Evolutionary conservation across 2,329 filamentous ascomycete genomes (phyloP).

Genomic region (Aspergillus proliferans): DNA sequence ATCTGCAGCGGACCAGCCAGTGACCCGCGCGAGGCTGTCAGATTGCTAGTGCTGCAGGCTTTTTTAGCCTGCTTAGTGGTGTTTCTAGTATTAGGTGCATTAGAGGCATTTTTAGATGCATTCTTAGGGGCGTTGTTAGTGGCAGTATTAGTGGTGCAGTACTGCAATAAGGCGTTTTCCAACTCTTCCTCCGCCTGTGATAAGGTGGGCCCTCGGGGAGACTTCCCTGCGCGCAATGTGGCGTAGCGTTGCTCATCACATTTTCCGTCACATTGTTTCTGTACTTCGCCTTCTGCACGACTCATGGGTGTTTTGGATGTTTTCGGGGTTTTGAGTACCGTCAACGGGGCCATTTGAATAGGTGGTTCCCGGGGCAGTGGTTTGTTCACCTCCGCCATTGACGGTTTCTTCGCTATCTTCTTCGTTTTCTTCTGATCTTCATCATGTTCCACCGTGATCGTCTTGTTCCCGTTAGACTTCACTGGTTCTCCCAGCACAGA

Average conservation of each 20-base stretch:
- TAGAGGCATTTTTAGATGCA: too few relatives aligned
- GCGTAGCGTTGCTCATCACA: neutral
- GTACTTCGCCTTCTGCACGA: too few relatives aligned
- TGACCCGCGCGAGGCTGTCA: slow-evolving; percentile 9
- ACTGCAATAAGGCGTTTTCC: slow-evolving; percentile 9
- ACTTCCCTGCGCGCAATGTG: too few relatives aligned
- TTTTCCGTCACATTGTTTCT: too few relatives aligned
- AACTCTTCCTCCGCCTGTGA: slow-evolving; percentile 33
- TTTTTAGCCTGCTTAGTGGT: too few relatives aligned
- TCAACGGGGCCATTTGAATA: slow-evolving; percentile 23
- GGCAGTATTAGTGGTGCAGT: slow-evolving; percentile 1
- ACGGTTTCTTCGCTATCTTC: slow-evolving; percentile 7
- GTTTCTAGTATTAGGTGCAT: too few relatives aligned
- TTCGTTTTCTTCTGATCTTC: slow-evolving; percentile 6
- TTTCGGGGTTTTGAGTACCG: slow-evolving; percentile 11
- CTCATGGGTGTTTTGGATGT: neutral
- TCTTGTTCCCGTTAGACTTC: slow-evolving; percentile 10
- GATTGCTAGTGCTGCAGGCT: too few relatives aligned
- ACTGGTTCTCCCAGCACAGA: slow-evolving; percentile 3
- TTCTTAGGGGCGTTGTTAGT: too few relatives aligned
- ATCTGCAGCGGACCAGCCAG: slow-evolving; percentile 26
- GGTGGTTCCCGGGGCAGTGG: slow-evolving; percentile 35
- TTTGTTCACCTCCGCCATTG: slow-evolving; percentile 29
- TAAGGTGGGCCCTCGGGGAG: slow-evolving; percentile 10
- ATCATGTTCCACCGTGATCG: slow-evolving; percentile 2